Evolutionary conservation across 768 basidiomycete species (phyloP), one percentile per base, ranked within the genome.

Genomic region (Dacryopinax spathularia): DNA sequence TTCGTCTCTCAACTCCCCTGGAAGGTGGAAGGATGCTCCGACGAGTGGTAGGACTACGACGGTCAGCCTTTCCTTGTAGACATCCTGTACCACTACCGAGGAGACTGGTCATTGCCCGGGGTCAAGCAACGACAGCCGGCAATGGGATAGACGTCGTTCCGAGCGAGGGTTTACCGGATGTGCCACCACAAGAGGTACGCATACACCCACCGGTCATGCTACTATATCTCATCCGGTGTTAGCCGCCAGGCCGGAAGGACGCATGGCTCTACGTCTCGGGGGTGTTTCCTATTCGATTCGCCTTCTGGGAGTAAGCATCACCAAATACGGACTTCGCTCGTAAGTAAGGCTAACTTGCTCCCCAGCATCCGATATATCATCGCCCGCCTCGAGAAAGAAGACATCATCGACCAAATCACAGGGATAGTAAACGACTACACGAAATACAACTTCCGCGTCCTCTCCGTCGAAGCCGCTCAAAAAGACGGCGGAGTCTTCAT

Each of bases 401-500:
- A 72, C n/a, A 75, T 90, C 1, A 75, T 88, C 29, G 75, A 73
- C 2, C 65, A 70, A 31, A 73, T 93, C 20, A 69, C 73, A 16
- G 68, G 69, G 1, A 77, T 83, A 34, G 75, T 92, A 7, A 76
- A 80, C 13, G 66, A 73, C 6, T 77, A 89, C 37, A 78, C 80
- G 33, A 69, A 78, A 0, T 81, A 84, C 67, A 77, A 75, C 34
- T 89, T 92, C 70, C 75, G 77, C 33, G 74, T 90, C n/a, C 69
- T 85, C 2, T 79, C 81, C 25, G 69, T 91, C 4, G 78, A 89
- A 61, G 84, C 73, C 1, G 64, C 71, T 33, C 68, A 66, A 61
- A 94, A 93, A 69, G 91, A 93, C 65, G 91, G 91, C 1, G 92
- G 92, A 3, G 85, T 89, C 16, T 92, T 91, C 70, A 85, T 92